Conservation (phyloP, 2,329 filamentous ascomycete genomes). For the Botrytis galanthina region DNA sequence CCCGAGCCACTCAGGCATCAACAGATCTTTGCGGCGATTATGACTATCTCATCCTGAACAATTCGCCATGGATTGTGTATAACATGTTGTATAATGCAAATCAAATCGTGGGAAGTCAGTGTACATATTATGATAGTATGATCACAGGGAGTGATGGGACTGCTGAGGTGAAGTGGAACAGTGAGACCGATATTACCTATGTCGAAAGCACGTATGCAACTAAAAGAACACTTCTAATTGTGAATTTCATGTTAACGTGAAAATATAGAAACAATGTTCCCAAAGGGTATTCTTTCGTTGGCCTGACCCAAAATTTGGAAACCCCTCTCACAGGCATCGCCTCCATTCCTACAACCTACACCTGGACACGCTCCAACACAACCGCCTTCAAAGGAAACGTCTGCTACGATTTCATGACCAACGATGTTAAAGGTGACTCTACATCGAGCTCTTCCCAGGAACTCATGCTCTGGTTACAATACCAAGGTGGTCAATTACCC, state of each 20-base stretch:
- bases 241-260: neutral
- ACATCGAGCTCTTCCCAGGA: constrained; percentile 20
- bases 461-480: constrained; percentile 7
- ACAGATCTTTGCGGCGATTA: neutral
- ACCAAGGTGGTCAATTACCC: neutral
- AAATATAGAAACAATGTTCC: constrained; percentile 3
- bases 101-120: neutral
- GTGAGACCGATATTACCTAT: neutral
- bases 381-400: constrained; percentile 9
- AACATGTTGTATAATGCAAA: constrained; percentile 5
- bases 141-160: neutral
- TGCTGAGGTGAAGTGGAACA: constrained; percentile 4
- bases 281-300: neutral
- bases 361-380: neutral
- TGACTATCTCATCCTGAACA: neutral
- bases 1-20: neutral
- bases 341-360: constrained; percentile 3
- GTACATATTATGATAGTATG: constrained; percentile 1
- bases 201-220: constrained; percentile 2
- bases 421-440: neutral
- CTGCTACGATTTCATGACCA: constrained; percentile 13
- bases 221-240: neutral
- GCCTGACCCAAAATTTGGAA: neutral
- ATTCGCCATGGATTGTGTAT: constrained; percentile 1
- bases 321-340: neutral